Conservation (phyloP, 768 basidiomycete species). For the Lactarius tabidus region DNA sequence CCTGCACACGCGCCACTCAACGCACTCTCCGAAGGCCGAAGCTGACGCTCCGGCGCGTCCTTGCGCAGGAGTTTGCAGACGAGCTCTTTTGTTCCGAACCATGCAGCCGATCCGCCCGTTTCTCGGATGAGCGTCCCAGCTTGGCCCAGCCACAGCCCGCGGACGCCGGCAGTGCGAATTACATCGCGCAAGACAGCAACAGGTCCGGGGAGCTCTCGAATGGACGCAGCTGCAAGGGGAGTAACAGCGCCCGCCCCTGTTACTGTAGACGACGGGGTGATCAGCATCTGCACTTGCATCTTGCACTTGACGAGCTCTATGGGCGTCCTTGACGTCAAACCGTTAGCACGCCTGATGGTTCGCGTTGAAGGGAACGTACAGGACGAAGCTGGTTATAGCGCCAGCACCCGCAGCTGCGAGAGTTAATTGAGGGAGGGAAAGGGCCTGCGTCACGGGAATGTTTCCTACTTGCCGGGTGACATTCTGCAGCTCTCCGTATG, state of each 20-base stretch:
- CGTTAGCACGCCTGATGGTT: neutral
- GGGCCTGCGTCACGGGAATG: conserved; percentile 36
- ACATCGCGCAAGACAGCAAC: conserved; percentile 60
- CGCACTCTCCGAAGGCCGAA: conserved; percentile 73
- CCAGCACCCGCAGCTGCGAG: conserved; percentile 88
- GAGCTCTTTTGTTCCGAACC: conserved; percentile 88
- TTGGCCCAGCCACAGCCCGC: conserved; percentile 96
- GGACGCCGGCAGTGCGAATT: conserved; percentile 62
- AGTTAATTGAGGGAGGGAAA: conserved; percentile 65
- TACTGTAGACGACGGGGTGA: conserved; percentile 30
- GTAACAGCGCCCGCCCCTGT: conserved; percentile 39
- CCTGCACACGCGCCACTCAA: conserved; percentile 83
- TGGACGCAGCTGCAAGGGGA: conserved; percentile 23
- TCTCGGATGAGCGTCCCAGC: conserved; percentile 91
- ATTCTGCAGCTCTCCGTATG: conserved; percentile 75
- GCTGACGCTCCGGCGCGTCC: conserved; percentile 26
- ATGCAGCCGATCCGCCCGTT: conserved; percentile 84
- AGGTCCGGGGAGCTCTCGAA: conserved; percentile 60
- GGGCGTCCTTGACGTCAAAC: conserved; percentile 59
- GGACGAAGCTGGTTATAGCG: conserved; percentile 75
- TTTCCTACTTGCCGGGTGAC: conserved; percentile 45
- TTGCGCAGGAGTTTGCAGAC: conserved; percentile 56
- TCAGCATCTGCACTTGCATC: conserved; percentile 94
- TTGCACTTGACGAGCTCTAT: conserved; percentile 96
- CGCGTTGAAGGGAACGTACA: conserved; percentile 47